A percentile compares a stretch with the other conserved stretches of the same genome.
Conservation (phyloP, 805 yeast genomes). For the Groenewaldozyma salmanticensis region DNA sequence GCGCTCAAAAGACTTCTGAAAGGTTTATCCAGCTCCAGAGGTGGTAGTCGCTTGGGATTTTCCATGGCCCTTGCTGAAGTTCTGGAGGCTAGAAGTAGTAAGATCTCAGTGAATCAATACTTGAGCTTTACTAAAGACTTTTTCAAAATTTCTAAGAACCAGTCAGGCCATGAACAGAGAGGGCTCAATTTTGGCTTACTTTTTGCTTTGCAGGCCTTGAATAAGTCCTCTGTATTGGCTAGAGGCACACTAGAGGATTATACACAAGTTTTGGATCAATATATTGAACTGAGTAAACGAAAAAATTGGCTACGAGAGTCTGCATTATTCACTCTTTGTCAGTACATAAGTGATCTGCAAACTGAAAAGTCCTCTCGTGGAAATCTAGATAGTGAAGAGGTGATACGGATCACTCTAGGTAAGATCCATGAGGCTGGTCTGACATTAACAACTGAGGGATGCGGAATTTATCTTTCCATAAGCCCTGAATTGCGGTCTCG, state of each 20-base stretch:
- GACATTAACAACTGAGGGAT: constrained; percentile 66
- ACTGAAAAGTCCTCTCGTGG: neutral
- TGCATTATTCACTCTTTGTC: constrained; percentile 58
- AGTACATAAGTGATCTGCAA: constrained; percentile 15
- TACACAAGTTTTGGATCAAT: constrained; percentile 33
- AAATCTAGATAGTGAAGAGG: constrained; percentile 6
- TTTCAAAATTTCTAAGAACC: constrained; percentile 32
- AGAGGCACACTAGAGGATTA: constrained; percentile 26
- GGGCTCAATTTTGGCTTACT: constrained; percentile 71
- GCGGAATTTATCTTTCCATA: constrained; percentile 56
- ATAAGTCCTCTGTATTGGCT: constrained; percentile 42
- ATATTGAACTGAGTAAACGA: constrained; percentile 47
- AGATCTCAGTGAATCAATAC: constrained; percentile 32
- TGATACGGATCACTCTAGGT: constrained; percentile 28
- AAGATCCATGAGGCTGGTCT: constrained; percentile 44
- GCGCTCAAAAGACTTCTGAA: constrained; percentile 68
- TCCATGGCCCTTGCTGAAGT: constrained; percentile 76
- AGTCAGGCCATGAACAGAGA: constrained; percentile 76
- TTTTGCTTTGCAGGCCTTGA: constrained; percentile 71
- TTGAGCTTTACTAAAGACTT: constrained; percentile 29
- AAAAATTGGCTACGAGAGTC: constrained; percentile 88
- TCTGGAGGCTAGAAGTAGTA: constrained; percentile 20
- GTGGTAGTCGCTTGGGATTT: constrained; percentile 78
- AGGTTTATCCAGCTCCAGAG: constrained; percentile 76
- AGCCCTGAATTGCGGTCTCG: constrained; percentile 23